Percentiles rank a stretch among this genome's conserved stretches.
Evolutionary conservation across 1,139 yeast genomes (phyloP).

Genomic region (Pichia norvegensis): DNA sequence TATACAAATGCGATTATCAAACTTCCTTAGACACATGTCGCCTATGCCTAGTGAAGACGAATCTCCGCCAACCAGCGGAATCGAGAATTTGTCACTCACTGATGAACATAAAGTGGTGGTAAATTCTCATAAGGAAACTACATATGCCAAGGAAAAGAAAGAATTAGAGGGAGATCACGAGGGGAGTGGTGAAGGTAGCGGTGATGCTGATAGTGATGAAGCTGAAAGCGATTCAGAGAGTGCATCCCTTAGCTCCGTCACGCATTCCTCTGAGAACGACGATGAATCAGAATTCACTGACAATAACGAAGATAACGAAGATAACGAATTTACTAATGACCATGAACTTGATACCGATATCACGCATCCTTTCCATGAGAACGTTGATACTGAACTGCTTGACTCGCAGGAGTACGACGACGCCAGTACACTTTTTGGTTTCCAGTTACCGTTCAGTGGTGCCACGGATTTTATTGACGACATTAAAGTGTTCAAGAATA

Average conservation of each 20-base stretch:
- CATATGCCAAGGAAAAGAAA: neutral
- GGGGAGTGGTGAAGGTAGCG: too few relatives aligned
- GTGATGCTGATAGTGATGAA: conserved; percentile 8
- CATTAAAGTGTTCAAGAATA: neutral
- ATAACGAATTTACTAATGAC: neutral
- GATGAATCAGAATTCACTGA: neutral
- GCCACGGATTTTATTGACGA: conserved; percentile 11
- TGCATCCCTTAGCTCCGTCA: neutral
- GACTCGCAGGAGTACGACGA: neutral
- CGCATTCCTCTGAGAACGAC: neutral
- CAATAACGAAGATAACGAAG: too few relatives aligned
- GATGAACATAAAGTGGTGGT: neutral
- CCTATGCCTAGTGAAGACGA: neutral
- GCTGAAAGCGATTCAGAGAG: neutral
- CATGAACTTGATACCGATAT: neutral
- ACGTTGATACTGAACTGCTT: neutral
- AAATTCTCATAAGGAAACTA: too few relatives aligned
- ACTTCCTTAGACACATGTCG: neutral
- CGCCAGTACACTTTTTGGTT: conserved; percentile 9
- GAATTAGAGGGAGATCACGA: too few relatives aligned
- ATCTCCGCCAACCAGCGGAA: neutral
- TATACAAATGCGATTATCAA: neutral
- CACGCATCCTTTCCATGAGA: neutral
- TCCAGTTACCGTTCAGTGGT: conserved; percentile 11
- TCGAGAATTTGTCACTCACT: neutral